Evolutionary conservation across 768 basidiomycete genomes (phyloP).

Genomic region (Suillus paluster): DNA sequence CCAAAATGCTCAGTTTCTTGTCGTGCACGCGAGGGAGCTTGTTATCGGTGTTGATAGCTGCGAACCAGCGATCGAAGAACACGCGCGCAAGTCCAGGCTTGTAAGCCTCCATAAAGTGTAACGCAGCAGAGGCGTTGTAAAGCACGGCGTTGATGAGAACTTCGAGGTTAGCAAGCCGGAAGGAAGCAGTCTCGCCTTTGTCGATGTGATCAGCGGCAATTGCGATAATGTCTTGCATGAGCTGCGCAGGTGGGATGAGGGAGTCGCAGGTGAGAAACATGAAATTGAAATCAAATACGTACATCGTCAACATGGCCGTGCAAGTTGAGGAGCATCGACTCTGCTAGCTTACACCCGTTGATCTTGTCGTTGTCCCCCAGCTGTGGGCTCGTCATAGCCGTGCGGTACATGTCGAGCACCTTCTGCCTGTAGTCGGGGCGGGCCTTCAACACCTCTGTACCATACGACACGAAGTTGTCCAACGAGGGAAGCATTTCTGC

Average conservation of each 20-base stretch:
- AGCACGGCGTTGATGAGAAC: constrained; percentile 82
- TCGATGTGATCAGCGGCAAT: constrained; percentile 65
- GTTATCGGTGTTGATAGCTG: constrained; percentile 59
- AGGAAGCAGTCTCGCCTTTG: constrained; percentile 60
- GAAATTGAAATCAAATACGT: constrained; percentile 31
- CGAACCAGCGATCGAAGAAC: constrained; percentile 91
- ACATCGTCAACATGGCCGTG: constrained; percentile 81
- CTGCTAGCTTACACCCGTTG: constrained; percentile 84
- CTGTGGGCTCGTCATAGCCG: constrained; percentile 65
- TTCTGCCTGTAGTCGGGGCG: constrained; percentile 79
- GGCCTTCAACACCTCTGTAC: constrained; percentile 72
- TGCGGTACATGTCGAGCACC: constrained; percentile 83
- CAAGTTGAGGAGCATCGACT: constrained; percentile 81
- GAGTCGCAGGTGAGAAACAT: constrained; percentile 1
- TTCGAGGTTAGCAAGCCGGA: constrained; percentile 80
- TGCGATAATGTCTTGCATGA: constrained; percentile 65
- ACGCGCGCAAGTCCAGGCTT: constrained; percentile 61
- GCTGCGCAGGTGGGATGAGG: constrained; percentile 38
- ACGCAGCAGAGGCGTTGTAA: constrained; percentile 80
- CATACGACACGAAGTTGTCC: constrained; percentile 89
- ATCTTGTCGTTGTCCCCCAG: constrained; percentile 86
- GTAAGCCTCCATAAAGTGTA: constrained; percentile 72
- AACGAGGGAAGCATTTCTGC: constrained; percentile 86
- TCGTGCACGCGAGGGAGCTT: constrained; percentile 86
- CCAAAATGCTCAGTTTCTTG: constrained; percentile 81